A percentile compares a stretch with the other conserved stretches of the same genome.
Evolutionary conservation across 164 flowering plant species (phyloP).

Genomic region (Tetrastigma voinierianum): DNA sequence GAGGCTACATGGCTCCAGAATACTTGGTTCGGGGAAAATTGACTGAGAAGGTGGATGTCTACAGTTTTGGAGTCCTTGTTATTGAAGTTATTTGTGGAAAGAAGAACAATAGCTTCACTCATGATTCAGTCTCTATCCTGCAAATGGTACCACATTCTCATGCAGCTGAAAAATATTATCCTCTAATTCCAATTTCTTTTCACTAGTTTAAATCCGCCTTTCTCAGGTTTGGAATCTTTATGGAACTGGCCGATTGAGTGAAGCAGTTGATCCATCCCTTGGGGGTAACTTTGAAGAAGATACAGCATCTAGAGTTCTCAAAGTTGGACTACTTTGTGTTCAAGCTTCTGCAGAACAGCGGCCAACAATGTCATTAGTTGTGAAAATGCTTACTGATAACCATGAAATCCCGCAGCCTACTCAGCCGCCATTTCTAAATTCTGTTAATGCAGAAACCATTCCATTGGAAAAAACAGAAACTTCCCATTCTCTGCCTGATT

Average conservation of each 20-base stretch:
- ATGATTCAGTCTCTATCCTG: slow-evolving; percentile 32
- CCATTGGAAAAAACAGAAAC: slow-evolving; percentile 1
- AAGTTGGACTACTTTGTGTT: slow-evolving; percentile 68
- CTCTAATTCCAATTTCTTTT: background rate
- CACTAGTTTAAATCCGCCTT: background rate
- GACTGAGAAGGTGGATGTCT: slow-evolving; percentile 77
- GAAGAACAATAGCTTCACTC: slow-evolving; percentile 31
- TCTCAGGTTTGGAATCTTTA: slow-evolving; percentile 68
- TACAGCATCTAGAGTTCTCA: slow-evolving; percentile 51
- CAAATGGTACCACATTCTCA: slow-evolving; percentile 38
- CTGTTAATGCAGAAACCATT: slow-evolving; percentile 18
- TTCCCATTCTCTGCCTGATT: slow-evolving; percentile 25
- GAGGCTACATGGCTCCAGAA: slow-evolving; percentile 80
- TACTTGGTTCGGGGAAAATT: slow-evolving; percentile 57
- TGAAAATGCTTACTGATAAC: slow-evolving; percentile 50
- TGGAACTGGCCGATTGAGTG: slow-evolving; percentile 34
- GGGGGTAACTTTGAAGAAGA: slow-evolving; percentile 42
- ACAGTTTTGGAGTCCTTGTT: slow-evolving; percentile 68
- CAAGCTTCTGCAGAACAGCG: slow-evolving; percentile 76
- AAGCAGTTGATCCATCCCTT: slow-evolving; percentile 58
- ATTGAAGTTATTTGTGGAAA: slow-evolving; percentile 54
- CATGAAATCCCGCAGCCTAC: slow-evolving; percentile 50
- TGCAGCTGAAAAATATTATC: background rate
- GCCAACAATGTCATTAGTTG: slow-evolving; percentile 76
- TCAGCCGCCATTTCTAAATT: slow-evolving; percentile 68